phyloP scores from a whole-genome alignment of 495 filamentous ascomycete species.

The Tirmania nivea region DNA sequence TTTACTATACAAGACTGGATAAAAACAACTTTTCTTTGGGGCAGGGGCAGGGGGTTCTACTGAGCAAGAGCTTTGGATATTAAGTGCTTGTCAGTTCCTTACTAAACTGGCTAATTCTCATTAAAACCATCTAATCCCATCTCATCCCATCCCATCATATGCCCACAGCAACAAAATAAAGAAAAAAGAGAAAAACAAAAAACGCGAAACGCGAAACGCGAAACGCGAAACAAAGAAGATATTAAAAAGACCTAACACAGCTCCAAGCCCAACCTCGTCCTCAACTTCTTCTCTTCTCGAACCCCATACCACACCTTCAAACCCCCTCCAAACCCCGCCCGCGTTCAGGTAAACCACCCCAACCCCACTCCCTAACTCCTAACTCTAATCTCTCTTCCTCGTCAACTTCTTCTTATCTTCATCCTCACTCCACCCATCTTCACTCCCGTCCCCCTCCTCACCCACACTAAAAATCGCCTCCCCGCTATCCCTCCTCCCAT shows the following conservation, averaged over 20 bases:
- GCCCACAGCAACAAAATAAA: not conserved
- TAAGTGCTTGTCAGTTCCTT: too few relatives aligned
- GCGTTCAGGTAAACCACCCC: not conserved
- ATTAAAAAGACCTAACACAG: not conserved
- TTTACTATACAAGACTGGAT: too few relatives aligned
- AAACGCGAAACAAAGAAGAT: not conserved
- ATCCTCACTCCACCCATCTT: slow-evolving; percentile 17
- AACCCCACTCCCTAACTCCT: not conserved
- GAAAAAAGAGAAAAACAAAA: not conserved
- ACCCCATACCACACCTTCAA: not conserved
- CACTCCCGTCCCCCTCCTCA: slow-evolving; percentile 2
- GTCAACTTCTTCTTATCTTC: slow-evolving; percentile 10
- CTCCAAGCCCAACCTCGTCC: not conserved
- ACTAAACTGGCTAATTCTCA: too few relatives aligned
- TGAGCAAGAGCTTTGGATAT: too few relatives aligned
- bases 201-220: too few relatives aligned
- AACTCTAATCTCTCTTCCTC: slow-evolving; percentile 10
- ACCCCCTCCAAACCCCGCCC: not conserved
- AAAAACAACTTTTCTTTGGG: too few relatives aligned
- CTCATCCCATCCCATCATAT: too few relatives aligned
- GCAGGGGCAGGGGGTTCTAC: too few relatives aligned
- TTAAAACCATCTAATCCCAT: too few relatives aligned
- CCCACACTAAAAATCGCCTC: slow-evolving; percentile 20
- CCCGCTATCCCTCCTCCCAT: slow-evolving; percentile 2
- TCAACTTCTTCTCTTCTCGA: not conserved